Base-by-base conservation (phyloP, 345 rosid species). In the Cochlearia excelsa region DNA sequence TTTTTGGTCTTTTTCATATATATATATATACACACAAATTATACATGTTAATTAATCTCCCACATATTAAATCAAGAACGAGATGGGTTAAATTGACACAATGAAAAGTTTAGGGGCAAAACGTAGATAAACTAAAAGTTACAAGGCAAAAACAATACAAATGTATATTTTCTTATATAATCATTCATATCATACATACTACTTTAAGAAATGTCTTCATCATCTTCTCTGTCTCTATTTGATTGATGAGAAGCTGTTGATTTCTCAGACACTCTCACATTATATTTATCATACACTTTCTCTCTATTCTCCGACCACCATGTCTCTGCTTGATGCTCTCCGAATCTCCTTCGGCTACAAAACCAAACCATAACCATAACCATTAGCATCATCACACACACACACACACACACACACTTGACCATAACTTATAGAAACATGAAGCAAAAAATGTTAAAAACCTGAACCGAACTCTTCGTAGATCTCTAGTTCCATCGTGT, bases 241-340 rank as follows among this genome's bases (percentile, higher is more conserved):
- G 70, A 37, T 74, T 82, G 85, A 53, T 82, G 85, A 53, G 76
- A 64, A 63, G 65, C 63, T 23, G 92, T 78, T 61, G 84, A 68
- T 66, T 78, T 89, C 7, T 93, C 97, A 2, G 87, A 66, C 33
- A 80, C 94, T 6, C 87, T 82, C 26, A 89, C 90, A 39, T 93
- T 87, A 73, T 90, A 90, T 64, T 68, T 78, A 69, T 87, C 92
- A 37, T 87, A 85, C 59, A 93, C 96, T 75, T 71, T 85, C 35
- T 85, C 95, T 0, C 97, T 86, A 61, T 90, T 93, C 75, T 93
- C 97, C 40, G 95, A 90, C 99, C 99, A 93, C 97, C 99, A 93
- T 1, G 85, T 80, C 78, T 89, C 95, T 1, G 97, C 99, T 75
- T 93, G 95, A 46, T 93, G 95, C 78, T 93, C 99, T 2, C 87